Evolutionary conservation across 805 yeast genomes (phyloP).

Genomic region (Zygosaccharomyces rouxii): DNA sequence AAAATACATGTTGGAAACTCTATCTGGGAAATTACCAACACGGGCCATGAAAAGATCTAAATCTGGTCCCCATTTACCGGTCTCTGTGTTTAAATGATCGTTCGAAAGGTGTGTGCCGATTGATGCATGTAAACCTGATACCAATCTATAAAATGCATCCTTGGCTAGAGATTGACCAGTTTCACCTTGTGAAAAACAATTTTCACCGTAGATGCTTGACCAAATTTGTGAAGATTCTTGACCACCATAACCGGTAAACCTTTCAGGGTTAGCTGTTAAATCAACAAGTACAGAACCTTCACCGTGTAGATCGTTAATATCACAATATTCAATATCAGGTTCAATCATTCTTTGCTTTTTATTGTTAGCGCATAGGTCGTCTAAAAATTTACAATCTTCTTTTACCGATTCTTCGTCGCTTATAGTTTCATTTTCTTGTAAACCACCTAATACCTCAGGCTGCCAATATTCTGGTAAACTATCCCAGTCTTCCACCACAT

Average conservation of each 20-base stretch:
- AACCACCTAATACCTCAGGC: slow-evolving; percentile 56
- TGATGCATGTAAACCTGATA: slow-evolving; percentile 93
- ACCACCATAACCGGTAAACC: slow-evolving; percentile 96
- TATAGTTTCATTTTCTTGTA: slow-evolving; percentile 29
- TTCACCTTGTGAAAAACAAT: slow-evolving; percentile 61
- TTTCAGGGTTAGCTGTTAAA: slow-evolving; percentile 82
- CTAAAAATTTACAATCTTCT: slow-evolving; percentile 36
- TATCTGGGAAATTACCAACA: slow-evolving; percentile 85
- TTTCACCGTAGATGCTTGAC: slow-evolving; percentile 87
- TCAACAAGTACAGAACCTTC: slow-evolving; percentile 80
- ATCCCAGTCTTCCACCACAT: slow-evolving; percentile 68
- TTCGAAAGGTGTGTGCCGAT: slow-evolving; percentile 89
- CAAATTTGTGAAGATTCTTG: slow-evolving; percentile 88
- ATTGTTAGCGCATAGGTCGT: slow-evolving; percentile 35
- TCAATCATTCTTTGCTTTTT: slow-evolving; percentile 14
- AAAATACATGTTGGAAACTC: slow-evolving; percentile 85
- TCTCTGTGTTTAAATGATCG: slow-evolving; percentile 66
- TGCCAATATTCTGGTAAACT: slow-evolving; percentile 69
- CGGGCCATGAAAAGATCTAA: slow-evolving; percentile 76
- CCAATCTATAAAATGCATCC: slow-evolving; percentile 76
- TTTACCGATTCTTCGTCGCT: slow-evolving; percentile 32
- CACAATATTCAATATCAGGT: slow-evolving; percentile 61
- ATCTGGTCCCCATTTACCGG: slow-evolving; percentile 83
- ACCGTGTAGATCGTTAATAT: slow-evolving; percentile 53
- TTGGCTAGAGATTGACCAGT: slow-evolving; percentile 74